A percentile compares a stretch with the other conserved stretches of the same genome.
Conservation (phyloP, 225 moss, liverwort and hornwort species). For the Polytrichum formosum region DNA sequence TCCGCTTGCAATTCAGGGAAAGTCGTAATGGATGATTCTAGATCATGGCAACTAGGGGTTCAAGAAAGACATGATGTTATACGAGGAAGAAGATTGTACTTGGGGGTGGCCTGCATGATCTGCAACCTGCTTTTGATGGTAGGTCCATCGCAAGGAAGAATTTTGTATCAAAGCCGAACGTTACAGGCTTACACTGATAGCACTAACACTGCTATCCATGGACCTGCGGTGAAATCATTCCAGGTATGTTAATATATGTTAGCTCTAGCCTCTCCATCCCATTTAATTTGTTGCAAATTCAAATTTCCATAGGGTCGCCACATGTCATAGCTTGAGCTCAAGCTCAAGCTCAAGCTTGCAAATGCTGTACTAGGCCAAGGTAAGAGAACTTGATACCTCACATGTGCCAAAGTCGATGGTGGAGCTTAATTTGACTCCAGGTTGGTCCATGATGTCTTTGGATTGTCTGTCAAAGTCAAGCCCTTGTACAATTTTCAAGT, state of each 20-base stretch:
- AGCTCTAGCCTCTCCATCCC: no score
- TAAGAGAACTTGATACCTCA: neutral
- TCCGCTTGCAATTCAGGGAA: no score
- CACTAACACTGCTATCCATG: slow-evolving; percentile 5
- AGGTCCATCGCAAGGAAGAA: neutral
- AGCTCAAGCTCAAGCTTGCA: no score
- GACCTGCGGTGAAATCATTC: slow-evolving; percentile 12
- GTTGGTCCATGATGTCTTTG: no score
- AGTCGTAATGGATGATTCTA: no score
- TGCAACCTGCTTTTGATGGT: slow-evolving; percentile 2
- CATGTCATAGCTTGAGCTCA: neutral
- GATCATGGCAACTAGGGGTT: no score
- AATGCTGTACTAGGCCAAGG: neutral
- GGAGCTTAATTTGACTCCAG: no score
- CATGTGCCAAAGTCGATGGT: neutral
- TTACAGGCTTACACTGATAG: slow-evolving; percentile 6
- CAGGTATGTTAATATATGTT: neutral
- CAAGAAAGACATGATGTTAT: no score
- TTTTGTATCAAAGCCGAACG: neutral
- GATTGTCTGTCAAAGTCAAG: no score
- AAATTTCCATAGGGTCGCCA: neutral
- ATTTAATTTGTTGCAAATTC: neutral
- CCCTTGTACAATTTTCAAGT: no score
- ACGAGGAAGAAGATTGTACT: neutral
- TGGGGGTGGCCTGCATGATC: neutral